phyloP scores from a whole-genome alignment of 179 eudicot species.

The Spergularia azorica region DNA sequence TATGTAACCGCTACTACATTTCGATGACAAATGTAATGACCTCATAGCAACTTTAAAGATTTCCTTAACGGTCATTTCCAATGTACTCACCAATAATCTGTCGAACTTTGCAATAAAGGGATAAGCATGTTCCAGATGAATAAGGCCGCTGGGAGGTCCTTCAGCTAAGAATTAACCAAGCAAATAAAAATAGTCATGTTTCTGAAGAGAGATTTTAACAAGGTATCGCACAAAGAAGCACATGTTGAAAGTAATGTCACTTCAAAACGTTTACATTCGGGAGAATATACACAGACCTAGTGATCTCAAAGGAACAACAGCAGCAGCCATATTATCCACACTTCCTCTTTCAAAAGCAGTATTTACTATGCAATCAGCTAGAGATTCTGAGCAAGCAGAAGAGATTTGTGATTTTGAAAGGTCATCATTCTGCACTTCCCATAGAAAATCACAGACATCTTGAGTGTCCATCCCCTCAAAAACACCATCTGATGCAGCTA shows the following conservation, averaged over 20 bases:
- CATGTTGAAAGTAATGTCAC: neutral
- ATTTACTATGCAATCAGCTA: constrained; percentile 80
- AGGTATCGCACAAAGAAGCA: neutral
- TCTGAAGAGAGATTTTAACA: neutral
- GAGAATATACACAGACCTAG: constrained; percentile 31
- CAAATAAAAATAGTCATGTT: constrained; percentile 1
- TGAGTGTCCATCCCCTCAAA: constrained; percentile 74
- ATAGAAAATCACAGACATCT: constrained; percentile 87
- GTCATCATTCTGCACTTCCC: constrained; percentile 61
- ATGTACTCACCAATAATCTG: constrained; percentile 74
- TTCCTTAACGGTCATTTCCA: constrained; percentile 3
- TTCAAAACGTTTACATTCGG: neutral
- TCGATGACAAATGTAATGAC: neutral
- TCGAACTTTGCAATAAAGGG: constrained; percentile 64
- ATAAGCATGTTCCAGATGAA: constrained; percentile 55
- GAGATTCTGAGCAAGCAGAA: constrained; percentile 56
- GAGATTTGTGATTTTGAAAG: constrained; percentile 42
- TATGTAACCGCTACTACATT: neutral
- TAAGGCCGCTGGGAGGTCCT: constrained; percentile 34
- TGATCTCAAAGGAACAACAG: constrained; percentile 68
- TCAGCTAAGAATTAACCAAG: constrained; percentile 24
- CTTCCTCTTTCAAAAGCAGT: constrained; percentile 83
- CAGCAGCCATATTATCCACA: constrained; percentile 81
- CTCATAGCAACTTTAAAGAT: neutral
- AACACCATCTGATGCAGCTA: constrained; percentile 96